These are phyloP conservation scores for Aphanomyces invadans DNA, from an alignment of 352 stramenopile genomes.

Conservation along the genomic window DNA sequence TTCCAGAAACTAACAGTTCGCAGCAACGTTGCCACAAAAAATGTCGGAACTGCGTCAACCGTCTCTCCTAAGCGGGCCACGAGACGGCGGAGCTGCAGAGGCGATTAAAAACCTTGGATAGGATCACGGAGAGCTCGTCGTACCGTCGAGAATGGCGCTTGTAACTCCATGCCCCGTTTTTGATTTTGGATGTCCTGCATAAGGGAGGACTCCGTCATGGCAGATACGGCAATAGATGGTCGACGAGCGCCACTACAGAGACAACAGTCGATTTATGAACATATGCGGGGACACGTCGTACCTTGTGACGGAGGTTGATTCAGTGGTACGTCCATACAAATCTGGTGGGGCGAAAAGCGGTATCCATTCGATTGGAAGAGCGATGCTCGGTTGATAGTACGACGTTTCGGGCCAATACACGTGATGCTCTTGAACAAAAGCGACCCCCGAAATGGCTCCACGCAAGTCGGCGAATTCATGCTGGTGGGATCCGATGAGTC, in stretches of 20 bases:
- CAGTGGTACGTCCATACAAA: background rate
- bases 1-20: background rate
- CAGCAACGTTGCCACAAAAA: conserved; percentile 9
- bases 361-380: conserved; percentile 22
- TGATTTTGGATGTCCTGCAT: background rate
- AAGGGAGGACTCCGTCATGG: background rate
- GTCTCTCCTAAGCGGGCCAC: conserved; percentile 4
- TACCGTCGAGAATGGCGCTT: conserved; percentile 13
- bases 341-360: conserved; percentile 3
- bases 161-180: background rate
- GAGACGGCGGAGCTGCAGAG: conserved; percentile 10
- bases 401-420: conserved; percentile 57
- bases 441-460: conserved; percentile 37
- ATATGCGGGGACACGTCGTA: too few species aligned
- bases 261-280: too few species aligned
- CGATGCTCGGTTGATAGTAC: conserved; percentile 23
- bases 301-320: background rate
- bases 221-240: background rate
- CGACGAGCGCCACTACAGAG: background rate
- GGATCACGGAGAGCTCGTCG: background rate
- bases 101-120: background rate
- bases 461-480: conserved; percentile 49
- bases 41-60: conserved; percentile 3
- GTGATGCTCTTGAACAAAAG: conserved; percentile 46
- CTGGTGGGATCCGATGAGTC: conserved; percentile 43